phyloP scores from a whole-genome alignment of 495 filamentous ascomycete genomes.

The Pseudevernia furfuracea region DNA sequence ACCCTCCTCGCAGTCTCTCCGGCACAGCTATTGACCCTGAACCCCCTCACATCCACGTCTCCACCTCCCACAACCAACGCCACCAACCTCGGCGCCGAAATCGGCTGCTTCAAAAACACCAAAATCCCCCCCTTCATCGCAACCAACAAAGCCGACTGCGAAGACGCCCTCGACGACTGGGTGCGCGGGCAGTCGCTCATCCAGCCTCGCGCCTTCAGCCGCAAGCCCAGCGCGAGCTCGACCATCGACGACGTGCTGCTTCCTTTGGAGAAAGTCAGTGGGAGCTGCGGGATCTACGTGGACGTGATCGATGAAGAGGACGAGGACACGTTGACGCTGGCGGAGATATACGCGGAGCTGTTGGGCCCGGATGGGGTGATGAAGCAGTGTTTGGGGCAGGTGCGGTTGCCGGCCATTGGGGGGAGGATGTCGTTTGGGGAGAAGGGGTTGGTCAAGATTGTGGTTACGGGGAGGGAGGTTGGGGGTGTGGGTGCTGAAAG shows the following conservation, averaged over 20 bases:
- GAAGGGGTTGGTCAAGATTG: neutral
- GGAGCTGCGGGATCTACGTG: neutral
- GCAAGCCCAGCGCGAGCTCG: neutral
- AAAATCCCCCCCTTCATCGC: neutral
- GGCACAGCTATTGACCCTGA: neutral
- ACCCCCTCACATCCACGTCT: neutral
- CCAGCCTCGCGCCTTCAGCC: neutral
- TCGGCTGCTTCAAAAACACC: slow-evolving; percentile 6
- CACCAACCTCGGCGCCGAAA: neutral
- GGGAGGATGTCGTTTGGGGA: neutral
- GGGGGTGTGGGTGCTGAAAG: neutral
- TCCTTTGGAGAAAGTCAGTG: neutral
- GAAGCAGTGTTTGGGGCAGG: slow-evolving; percentile 8
- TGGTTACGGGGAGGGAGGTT: neutral
- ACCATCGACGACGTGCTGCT: neutral
- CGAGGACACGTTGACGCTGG: slow-evolving; percentile 7
- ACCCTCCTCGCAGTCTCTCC: neutral
- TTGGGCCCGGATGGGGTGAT: slow-evolving; percentile 5
- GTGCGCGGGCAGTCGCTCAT: neutral
- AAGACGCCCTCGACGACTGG: slow-evolving; percentile 3
- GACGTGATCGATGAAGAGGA: neutral
- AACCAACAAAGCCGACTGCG: slow-evolving; percentile 5
- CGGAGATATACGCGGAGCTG: slow-evolving; percentile 10
- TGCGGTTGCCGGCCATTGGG: neutral
- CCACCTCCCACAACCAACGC: neutral